Evolutionary conservation across 164 flowering plant genomes (phyloP), one percentile per base, ranked within the genome.

Genomic region (Chloranthus sessilifolius): DNA sequence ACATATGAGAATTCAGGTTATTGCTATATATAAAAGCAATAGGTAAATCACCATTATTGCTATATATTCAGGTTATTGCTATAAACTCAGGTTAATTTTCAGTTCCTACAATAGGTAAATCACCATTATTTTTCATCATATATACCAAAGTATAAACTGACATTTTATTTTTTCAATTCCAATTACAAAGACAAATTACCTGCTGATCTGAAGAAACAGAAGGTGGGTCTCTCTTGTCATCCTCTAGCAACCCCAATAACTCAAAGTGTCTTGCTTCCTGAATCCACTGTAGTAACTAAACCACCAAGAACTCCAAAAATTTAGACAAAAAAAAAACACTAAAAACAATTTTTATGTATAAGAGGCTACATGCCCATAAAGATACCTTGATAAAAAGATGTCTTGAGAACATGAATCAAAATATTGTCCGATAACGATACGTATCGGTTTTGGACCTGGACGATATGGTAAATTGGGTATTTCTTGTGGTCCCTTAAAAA

Each of bases 331-430:
- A 11, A 31, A 39, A 3, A 40, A 10, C 33, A 36, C 17, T 23
- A 29, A 35, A 27, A 28, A 26, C 17, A 12, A 6, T 14, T 19
- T 7, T 17, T 17, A 41, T 21, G 4, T 21, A 41, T 5, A 19
- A n/a, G n/a, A 37, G 9, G 17, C 3, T 5, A 50, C 7, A 8
- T 11, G n/a, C 37, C 11, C 11, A 15, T 34, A 16, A 10, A 50
- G 16, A 9, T 55, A 73, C 77, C 77, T 46, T 66, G 60, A 44
- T 43, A 69, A 25, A 88, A 84, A 14, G 94, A 84, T 24, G 58
- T 72, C 55, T 71, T 75, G 37, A n/a, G n/a, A n/a, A n/a, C n/a
- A n/a, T n/a, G n/a, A n/a, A n/a, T n/a, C n/a, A n/a, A n/a, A n/a
- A n/a, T n/a, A n/a, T n/a, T n/a, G n/a, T n/a, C n/a, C n/a, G n/a